Percentiles rank a stretch among this genome's conserved stretches.
These are phyloP conservation scores for Zalaria obscura DNA, from an alignment of 2,329 filamentous ascomycete species.

Conservation along the genomic window DNA sequence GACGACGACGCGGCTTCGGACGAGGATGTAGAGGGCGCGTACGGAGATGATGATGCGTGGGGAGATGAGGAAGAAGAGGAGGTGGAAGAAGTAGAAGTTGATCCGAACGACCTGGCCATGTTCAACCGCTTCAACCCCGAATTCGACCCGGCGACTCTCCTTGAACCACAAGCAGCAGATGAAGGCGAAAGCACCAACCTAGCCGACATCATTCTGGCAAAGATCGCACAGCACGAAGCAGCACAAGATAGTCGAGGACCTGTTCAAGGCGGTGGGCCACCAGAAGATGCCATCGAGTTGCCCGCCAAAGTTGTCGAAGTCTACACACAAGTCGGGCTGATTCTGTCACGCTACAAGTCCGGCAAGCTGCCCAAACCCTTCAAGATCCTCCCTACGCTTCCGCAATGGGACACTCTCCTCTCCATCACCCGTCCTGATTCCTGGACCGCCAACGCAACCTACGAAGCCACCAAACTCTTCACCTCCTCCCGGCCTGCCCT, in stretches of 20 bases:
- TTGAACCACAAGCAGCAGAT: conserved; percentile 48
- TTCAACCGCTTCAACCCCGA: conserved; percentile 82
- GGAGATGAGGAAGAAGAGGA: conserved; percentile 67
- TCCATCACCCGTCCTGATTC: conserved; percentile 67
- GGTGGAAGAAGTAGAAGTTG: conserved; percentile 59
- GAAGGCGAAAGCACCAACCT: conserved; percentile 52
- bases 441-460: conserved; percentile 69
- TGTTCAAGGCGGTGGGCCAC: conserved; percentile 41
- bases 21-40: conserved; percentile 33
- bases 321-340: conserved; percentile 80
- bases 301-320: conserved; percentile 88
- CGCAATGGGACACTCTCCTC: conserved; percentile 82
- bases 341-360: conserved; percentile 85
- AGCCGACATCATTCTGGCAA: conserved; percentile 83
- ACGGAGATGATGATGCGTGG: conserved; percentile 40
- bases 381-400: conserved; percentile 87
- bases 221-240: conserved; percentile 85
- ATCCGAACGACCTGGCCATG: conserved; percentile 74
- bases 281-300: conserved; percentile 72
- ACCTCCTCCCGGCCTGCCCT: conserved; percentile 68
- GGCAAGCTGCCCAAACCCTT: conserved; percentile 96
- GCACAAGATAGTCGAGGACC: conserved; percentile 30
- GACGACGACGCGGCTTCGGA: conserved; percentile 12
- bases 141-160: conserved; percentile 54
- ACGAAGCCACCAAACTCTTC: conserved; percentile 85